Base-by-base conservation (phyloP, 306 rosid species). In the Ormosia semicastrata region DNA sequence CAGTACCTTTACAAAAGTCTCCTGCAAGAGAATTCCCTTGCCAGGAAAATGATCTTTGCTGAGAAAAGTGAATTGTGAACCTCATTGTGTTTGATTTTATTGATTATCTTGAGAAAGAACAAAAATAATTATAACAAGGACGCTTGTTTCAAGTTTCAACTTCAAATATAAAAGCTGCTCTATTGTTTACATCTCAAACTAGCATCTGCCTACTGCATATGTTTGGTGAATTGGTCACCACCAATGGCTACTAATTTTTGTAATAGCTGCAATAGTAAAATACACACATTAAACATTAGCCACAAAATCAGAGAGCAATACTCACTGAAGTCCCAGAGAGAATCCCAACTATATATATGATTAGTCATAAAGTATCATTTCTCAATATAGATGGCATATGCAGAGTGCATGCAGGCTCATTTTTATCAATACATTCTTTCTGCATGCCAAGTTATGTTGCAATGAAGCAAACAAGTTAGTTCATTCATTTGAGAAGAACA, bases 331-430 rank as follows among this genome's bases (percentile, higher is more conserved):
- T 89, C 85, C 71, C 32, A 84, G 77, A 66, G 33, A 71, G 89
- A 85, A 75, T 53, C 74, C 93, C 95, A 91, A 75, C 89, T 24
- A 24, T 91, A 77, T n/a, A n/a, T 76, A 87, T 14, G 94, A 91
- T 0, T 92, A 91, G n/a, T 92, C 94, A 30, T 86, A 77, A 91
- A 91, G 85, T 91, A 89, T 74, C 89, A 91, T 73, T 91, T 91
- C 81, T 91, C 93, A 9, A 89, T 84, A 75, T 87, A 91, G 64
- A 89, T 87, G 81, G 89, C 86, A 83, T 91, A 91, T 59, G 95
- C 95, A 46, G 90, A 74, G 74, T 89, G 91, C 81, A 91, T 89
- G 24, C 24, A 24, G 24, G 70, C 95, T 91, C 90, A 83, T 87
- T 79, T 89, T 93, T 82, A 89, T 89, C 46, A 91, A 30, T 24